Evolutionary conservation across 2,329 filamentous ascomycete genomes (phyloP).

Genomic region (Lojkania enalia): DNA sequence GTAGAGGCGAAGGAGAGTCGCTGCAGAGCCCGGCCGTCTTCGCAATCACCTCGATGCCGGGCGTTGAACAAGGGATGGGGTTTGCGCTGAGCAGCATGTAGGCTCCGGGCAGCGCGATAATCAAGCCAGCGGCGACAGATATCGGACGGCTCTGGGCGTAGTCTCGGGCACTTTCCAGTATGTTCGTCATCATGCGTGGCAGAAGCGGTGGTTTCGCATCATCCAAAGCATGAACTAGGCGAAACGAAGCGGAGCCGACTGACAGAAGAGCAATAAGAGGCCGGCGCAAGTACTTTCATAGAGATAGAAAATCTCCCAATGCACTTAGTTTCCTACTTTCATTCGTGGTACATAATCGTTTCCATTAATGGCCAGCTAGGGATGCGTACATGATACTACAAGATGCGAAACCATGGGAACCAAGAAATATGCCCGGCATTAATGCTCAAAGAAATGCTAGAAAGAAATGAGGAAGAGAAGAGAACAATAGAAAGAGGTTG

Average conservation of each 20-base stretch:
- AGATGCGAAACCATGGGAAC: constrained; percentile 7
- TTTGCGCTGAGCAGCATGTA: constrained; percentile 24
- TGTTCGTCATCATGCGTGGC: constrained; percentile 28
- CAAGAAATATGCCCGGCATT: constrained; percentile 1
- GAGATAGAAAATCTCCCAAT: too few species aligned
- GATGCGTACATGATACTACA: constrained; percentile 20
- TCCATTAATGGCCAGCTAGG: constrained; percentile 27
- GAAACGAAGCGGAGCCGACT: too few species aligned
- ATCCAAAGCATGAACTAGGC: too few species aligned
- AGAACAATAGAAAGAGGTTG: constrained; percentile 17
- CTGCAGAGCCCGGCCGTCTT: constrained; percentile 10
- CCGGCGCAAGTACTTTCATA: too few species aligned
- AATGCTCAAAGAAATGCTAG: constrained; percentile 11
- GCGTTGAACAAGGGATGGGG: constrained; percentile 11
- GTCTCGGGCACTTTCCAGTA: constrained; percentile 24
- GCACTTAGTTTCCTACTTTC: too few species aligned
- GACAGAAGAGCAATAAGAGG: too few species aligned
- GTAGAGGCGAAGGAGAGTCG: constrained; percentile 4
- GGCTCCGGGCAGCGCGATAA: constrained; percentile 24
- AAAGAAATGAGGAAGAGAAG: constrained; percentile 5
- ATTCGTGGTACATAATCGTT: constrained; percentile 24
- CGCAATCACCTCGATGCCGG: not conserved
- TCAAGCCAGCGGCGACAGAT: constrained; percentile 21
- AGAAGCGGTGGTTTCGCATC: too few species aligned
- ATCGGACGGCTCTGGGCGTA: constrained; percentile 28